Percentiles rank a stretch among this genome's conserved stretches.
Evolutionary conservation across 2,329 filamentous ascomycete genomes (phyloP).

Genomic region (Fusarium sororula): DNA sequence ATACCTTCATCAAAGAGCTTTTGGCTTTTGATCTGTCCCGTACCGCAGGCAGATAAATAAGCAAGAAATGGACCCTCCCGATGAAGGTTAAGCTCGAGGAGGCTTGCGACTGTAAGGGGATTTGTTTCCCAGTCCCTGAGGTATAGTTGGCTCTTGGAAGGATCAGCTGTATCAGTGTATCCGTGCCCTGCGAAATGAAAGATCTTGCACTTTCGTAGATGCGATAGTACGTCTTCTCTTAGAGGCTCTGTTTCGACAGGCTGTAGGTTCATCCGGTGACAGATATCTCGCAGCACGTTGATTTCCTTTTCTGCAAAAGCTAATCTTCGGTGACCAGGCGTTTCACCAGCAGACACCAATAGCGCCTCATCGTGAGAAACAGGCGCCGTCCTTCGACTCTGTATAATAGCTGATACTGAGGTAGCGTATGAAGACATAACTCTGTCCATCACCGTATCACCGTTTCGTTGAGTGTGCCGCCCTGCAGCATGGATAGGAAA

Average conservation of each 20-base stretch:
- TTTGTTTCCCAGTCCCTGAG: not conserved
- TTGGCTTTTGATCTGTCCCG: not conserved
- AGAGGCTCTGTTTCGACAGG: fast-evolving
- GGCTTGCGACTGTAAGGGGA: not conserved
- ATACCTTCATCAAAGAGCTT: not conserved
- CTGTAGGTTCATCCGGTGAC: fast-evolving
- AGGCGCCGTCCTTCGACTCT: not conserved
- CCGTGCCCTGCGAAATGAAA: not conserved
- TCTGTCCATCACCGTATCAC: not conserved
- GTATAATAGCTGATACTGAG: not conserved
- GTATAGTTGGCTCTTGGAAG: not conserved
- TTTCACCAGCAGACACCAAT: not conserved
- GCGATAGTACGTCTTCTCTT: not conserved
- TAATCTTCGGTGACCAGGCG: not conserved
- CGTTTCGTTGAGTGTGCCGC: not conserved
- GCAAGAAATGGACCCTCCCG: not conserved
- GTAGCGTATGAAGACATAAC: not conserved
- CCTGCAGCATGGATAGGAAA: not conserved
- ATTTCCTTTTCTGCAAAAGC: not conserved
- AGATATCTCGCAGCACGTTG: not conserved
- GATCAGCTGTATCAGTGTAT: not conserved
- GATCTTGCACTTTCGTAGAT: not conserved
- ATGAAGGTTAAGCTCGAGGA: not conserved
- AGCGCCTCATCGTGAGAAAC: not conserved
- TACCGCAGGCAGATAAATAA: not conserved